Evolutionary conservation across 108 stramenopile genomes (phyloP).

Genomic region (Cyclotella baltica): DNA sequence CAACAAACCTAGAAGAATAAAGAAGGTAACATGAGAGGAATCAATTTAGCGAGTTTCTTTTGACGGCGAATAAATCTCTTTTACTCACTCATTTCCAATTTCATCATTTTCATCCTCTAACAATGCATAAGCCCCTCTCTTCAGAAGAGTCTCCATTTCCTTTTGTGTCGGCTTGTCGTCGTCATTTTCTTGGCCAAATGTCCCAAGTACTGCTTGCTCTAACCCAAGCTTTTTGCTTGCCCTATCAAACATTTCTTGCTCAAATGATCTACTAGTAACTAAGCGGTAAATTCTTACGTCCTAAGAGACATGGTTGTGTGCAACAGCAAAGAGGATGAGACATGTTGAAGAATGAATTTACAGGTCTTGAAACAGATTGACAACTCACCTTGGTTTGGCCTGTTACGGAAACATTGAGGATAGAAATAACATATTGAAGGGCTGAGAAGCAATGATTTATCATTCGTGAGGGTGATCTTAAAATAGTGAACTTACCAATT

Average conservation of each 20-base stretch:
- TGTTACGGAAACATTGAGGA: background rate
- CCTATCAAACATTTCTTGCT: slow-evolving; percentile 98
- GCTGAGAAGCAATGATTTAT: too few species aligned
- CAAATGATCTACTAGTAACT: slow-evolving; percentile 96
- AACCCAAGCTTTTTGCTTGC: slow-evolving; percentile 98
- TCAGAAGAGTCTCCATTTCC: slow-evolving; percentile 94
- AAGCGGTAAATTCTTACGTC: slow-evolving; percentile 96
- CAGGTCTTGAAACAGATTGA: background rate
- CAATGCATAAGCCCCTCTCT: slow-evolving; percentile 93
- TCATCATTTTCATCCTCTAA: slow-evolving; percentile 90
- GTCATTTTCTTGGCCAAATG: slow-evolving; percentile 87
- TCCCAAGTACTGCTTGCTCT: slow-evolving; percentile 99
- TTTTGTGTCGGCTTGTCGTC: slow-evolving; percentile 89
- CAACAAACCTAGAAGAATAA: slow-evolving; percentile 56
- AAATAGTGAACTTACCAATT: slow-evolving; percentile 99
- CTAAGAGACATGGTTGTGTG: background rate
- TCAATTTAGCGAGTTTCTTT: background rate
- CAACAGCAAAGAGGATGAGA: background rate
- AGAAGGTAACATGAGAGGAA: background rate
- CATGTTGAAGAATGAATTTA: background rate
- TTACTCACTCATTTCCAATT: slow-evolving; percentile 61
- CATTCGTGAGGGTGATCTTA: background rate
- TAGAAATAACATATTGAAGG: background rate
- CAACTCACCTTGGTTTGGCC: slow-evolving; percentile 31
- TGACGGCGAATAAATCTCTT: background rate